Conservation (phyloP, 176 grass and related monocot genomes). For the Thinopyrum elongatum region DNA sequence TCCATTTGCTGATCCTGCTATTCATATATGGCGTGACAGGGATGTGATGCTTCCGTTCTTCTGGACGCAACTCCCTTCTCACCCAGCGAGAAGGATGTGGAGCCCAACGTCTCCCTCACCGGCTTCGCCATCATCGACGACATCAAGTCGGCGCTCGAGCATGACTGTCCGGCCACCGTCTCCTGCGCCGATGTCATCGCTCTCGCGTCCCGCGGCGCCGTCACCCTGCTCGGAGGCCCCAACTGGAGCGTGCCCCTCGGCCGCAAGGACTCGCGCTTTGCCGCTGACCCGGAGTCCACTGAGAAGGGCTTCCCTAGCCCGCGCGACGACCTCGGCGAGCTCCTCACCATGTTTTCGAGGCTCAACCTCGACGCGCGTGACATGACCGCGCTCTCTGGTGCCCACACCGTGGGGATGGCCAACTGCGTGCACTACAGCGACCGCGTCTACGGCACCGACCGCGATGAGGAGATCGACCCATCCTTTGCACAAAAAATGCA, state of each 20-base stretch:
- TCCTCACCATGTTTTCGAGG: constrained; percentile 32
- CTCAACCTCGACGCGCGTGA: constrained; percentile 47
- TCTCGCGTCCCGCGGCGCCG: constrained; percentile 54
- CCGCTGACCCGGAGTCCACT: constrained; percentile 25
- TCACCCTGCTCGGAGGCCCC: constrained; percentile 49
- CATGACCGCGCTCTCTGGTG: constrained; percentile 56
- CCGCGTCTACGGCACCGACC: neutral
- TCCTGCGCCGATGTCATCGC: constrained; percentile 62
- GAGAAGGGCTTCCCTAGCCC: constrained; percentile 41
- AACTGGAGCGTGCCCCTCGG: constrained; percentile 59
- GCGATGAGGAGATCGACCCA: neutral
- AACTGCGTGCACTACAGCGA: neutral
- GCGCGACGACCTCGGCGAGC: neutral
- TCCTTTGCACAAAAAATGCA: neutral
- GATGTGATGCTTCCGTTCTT: constrained; percentile 62
- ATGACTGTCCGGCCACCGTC: constrained; percentile 38
- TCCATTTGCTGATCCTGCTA: neutral
- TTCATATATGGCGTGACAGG: neutral
- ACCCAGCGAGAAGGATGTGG: constrained; percentile 44
- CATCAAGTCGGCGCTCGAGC: constrained; percentile 58
- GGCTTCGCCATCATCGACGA: constrained; percentile 57
- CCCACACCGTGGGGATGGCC: constrained; percentile 38
- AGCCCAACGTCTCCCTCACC: constrained; percentile 28
- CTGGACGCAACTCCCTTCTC: constrained; percentile 36
- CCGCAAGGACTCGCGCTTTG: constrained; percentile 52